Base-by-base conservation (phyloP, 257 asterid species). In the Marsdenia floribunda region DNA sequence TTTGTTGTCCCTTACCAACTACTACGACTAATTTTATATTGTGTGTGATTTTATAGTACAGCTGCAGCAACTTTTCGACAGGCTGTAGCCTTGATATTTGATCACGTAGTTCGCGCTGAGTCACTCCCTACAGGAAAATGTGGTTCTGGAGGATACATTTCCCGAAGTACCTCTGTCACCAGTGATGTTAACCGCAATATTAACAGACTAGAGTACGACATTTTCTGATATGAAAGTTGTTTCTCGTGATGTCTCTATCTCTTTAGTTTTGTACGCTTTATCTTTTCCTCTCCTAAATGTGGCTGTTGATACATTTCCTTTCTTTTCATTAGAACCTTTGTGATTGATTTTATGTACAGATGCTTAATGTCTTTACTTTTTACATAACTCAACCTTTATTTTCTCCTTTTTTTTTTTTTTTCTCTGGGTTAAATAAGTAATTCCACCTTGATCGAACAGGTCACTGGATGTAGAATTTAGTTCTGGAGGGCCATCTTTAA, bases 31-130 rank as follows among this genome's bases (percentile, higher is more conserved):
- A 47, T 54, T 59, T 60, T 59, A 59, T 76, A 10, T 42, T 67
- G 38, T 73, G 13, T 76, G 75, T 73, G 52, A 79, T 80, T 73
- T 80, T 84, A 53, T 91, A 94, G 99, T 82, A 94, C 99, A 85
- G 99, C 99, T 61, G 99, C 99, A 82, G 99, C 99, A 90, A 94
- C 99, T 67, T 92, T 94, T 90, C 88, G 99, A 81, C 99, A 94
- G 83, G 97, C 98, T 79, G 99, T 90, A 76, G 99, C 99, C 57
- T 81, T 94, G 90, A 89, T 94, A 80, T 94, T 94, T 84, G 99
- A 94, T 85, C 89, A 85, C 19, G 97, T 94, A 81, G 83, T 90
- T 82, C 64, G 71, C 70, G 87, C 92, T 71, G 99, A 94, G 85
- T 88, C 98, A 79, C 89, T 94, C 71, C 97, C 98, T 68, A 82